phyloP scores from a whole-genome alignment of 805 yeast species.

The Myxozyma geophila region DNA sequence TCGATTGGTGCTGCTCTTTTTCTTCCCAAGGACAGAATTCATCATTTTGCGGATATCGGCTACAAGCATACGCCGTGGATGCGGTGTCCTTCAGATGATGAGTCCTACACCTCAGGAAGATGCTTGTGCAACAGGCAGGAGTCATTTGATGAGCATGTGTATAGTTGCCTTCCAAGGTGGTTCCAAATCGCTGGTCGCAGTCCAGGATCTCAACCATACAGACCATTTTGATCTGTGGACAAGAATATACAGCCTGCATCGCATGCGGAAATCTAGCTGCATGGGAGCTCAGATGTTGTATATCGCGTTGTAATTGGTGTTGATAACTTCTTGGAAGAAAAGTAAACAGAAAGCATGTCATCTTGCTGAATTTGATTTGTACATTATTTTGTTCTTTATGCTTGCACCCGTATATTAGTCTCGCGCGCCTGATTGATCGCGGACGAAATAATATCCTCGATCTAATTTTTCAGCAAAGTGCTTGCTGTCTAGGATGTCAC shows the following conservation, averaged over 20 bases:
- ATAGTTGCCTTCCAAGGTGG: conserved; percentile 40
- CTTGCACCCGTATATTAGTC: background rate
- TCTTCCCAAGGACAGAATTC: conserved; percentile 56
- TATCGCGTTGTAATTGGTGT: too few relatives aligned
- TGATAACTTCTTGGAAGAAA: background rate
- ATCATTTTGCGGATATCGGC: conserved; percentile 64
- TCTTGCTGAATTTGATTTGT: background rate
- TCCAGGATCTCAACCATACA: conserved; percentile 35
- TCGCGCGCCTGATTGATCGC: conserved; percentile 16
- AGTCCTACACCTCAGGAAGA: conserved; percentile 34
- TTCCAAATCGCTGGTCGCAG: conserved; percentile 35
- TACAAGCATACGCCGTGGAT: conserved; percentile 61
- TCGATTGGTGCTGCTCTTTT: conserved; percentile 65
- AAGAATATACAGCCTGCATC: background rate
- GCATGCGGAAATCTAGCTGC: too few relatives aligned
- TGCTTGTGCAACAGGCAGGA: conserved; percentile 36
- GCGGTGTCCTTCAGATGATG: conserved; percentile 38
- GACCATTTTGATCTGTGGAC: conserved; percentile 3
- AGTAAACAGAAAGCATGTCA: background rate
- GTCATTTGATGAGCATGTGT: conserved; percentile 38
- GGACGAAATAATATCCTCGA: conserved; percentile 27
- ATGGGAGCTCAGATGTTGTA: too few relatives aligned
- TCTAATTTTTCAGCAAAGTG: conserved; percentile 16
- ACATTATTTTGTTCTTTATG: background rate
- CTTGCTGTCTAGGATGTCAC: conserved; percentile 14